A percentile compares a stretch with the other conserved stretches of the same genome.
Evolutionary conservation across 768 basidiomycete genomes (phyloP).

Genomic region (Pleurotus salmoneostramineus): DNA sequence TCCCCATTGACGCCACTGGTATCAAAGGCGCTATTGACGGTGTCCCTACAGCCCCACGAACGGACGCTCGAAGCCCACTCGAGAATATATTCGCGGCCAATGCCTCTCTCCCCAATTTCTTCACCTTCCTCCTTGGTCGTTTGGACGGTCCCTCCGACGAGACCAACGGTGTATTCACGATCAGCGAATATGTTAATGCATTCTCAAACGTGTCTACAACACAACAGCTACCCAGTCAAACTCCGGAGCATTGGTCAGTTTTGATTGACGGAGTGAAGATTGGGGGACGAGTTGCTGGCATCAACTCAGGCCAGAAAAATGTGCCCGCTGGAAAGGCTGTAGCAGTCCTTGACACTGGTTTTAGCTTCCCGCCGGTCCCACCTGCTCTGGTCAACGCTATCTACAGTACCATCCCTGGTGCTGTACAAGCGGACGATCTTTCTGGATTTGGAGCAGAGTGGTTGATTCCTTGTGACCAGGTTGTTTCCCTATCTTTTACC

Average conservation of each 20-base stretch:
- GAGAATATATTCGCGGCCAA: slow-evolving; percentile 53
- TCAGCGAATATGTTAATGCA: slow-evolving; percentile 52
- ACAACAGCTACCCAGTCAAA: slow-evolving; percentile 46
- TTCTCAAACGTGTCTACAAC: slow-evolving; percentile 46
- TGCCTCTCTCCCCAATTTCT: slow-evolving; percentile 48
- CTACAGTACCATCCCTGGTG: slow-evolving; percentile 51
- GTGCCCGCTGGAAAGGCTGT: slow-evolving; percentile 40
- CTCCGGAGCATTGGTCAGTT: slow-evolving; percentile 51
- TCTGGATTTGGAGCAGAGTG: slow-evolving; percentile 38
- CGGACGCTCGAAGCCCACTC: slow-evolving; percentile 48
- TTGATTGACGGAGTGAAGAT: slow-evolving; percentile 53
- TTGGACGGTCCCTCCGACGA: slow-evolving; percentile 45
- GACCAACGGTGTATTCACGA: slow-evolving; percentile 57
- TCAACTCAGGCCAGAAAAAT: slow-evolving; percentile 41
- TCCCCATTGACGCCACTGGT: background rate
- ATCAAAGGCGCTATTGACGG: slow-evolving; percentile 32
- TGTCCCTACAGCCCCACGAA: slow-evolving; percentile 26
- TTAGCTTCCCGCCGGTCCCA: slow-evolving; percentile 61
- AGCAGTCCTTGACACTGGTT: slow-evolving; percentile 67
- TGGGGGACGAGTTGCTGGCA: slow-evolving; percentile 43
- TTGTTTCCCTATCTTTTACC: slow-evolving; percentile 62
- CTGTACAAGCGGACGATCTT: slow-evolving; percentile 28
- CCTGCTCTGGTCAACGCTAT: slow-evolving; percentile 48
- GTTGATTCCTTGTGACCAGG: slow-evolving; percentile 58
- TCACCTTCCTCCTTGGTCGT: slow-evolving; percentile 64